Conservation (phyloP, 108 stramenopile species). For the Cyclotella kingstonii region DNA sequence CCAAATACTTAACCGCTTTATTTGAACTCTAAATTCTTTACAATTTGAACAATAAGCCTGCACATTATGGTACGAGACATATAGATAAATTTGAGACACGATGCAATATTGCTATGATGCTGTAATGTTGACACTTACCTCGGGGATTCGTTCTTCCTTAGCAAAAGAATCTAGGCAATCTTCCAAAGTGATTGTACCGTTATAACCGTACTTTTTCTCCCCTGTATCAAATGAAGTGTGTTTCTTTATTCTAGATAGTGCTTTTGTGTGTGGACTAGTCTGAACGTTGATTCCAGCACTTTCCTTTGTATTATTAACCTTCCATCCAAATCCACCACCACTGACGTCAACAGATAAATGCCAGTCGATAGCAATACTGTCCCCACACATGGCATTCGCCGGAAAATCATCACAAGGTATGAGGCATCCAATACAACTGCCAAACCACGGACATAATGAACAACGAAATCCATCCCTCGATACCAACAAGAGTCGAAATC, state of each 20-base stretch:
- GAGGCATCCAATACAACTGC: slow-evolving; percentile 84
- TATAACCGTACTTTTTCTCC: slow-evolving; percentile 52
- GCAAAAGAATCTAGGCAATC: slow-evolving; percentile 87
- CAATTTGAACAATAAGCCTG: slow-evolving; percentile 87
- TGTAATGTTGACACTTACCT: slow-evolving; percentile 38
- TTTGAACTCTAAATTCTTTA: slow-evolving; percentile 86
- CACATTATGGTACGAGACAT: too few species aligned
- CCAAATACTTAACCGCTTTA: slow-evolving; percentile 90
- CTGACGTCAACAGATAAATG: slow-evolving; percentile 84
- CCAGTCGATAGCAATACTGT: slow-evolving; percentile 86
- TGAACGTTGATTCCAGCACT: slow-evolving; percentile 17
- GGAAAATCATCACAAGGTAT: slow-evolving; percentile 78
- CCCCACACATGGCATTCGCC: slow-evolving; percentile 76
- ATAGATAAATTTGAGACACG: neutral
- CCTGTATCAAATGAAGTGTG: slow-evolving; percentile 61
- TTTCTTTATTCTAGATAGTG: slow-evolving; percentile 55
- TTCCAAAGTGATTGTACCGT: slow-evolving; percentile 74
- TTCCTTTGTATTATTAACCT: slow-evolving; percentile 41
- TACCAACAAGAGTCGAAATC: slow-evolving; percentile 77
- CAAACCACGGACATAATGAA: slow-evolving; percentile 79
- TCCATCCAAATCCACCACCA: slow-evolving; percentile 69
- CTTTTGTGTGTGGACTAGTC: slow-evolving; percentile 27
- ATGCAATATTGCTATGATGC: neutral
- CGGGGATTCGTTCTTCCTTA: slow-evolving; percentile 84
- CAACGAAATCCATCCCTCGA: slow-evolving; percentile 80